Percentiles rank a stretch among this genome's conserved stretches.
Evolutionary conservation across 75 land plant genomes (phyloP).

Genomic region (Larix kaempferi): DNA sequence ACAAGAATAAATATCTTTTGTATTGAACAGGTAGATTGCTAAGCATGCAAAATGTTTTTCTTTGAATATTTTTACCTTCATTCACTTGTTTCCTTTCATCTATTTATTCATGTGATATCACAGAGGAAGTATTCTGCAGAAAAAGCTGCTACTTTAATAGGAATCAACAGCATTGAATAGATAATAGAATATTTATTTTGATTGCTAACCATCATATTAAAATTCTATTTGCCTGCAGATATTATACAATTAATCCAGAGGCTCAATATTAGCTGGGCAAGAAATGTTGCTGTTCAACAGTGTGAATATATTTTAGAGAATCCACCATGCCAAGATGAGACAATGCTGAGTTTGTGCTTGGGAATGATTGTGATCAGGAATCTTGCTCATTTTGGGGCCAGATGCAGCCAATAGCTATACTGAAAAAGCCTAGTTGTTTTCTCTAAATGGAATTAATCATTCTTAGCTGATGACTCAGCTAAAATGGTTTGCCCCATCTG

Average conservation of each 20-base stretch:
- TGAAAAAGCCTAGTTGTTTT: too few species aligned
- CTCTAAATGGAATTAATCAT: too few species aligned
- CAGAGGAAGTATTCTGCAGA: neutral
- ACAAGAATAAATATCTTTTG: neutral
- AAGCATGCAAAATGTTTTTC: neutral
- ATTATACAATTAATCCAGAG: neutral
- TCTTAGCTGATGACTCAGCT: too few species aligned
- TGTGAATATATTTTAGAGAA: too few species aligned
- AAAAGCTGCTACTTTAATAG: neutral
- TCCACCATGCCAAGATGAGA: too few species aligned
- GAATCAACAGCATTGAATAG: neutral
- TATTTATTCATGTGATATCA: neutral
- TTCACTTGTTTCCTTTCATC: neutral
- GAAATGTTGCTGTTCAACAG: neutral
- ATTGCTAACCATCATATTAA: neutral
- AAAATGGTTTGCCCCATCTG: too few species aligned
- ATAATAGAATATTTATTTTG: neutral
- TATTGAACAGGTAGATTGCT: neutral
- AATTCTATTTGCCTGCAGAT: neutral
- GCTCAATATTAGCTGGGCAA: neutral
- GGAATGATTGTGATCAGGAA: too few species aligned
- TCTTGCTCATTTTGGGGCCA: too few species aligned
- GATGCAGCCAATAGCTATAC: too few species aligned
- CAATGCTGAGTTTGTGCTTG: too few species aligned
- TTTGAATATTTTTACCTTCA: neutral